phyloP scores from a whole-genome alignment of 2,329 filamentous ascomycete species.

The Cladosporium velox region DNA sequence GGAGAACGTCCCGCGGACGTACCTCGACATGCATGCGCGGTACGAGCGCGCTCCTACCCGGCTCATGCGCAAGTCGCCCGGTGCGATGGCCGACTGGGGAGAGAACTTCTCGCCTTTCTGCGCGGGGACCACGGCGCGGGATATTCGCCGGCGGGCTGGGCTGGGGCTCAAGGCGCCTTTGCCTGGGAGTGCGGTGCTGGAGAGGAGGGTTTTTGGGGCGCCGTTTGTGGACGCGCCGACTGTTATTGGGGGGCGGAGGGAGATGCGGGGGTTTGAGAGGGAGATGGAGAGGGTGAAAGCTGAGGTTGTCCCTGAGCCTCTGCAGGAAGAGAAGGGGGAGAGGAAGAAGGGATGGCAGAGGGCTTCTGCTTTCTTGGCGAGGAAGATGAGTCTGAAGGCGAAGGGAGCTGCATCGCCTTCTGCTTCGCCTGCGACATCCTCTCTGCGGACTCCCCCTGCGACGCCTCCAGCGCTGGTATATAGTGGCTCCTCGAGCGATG shows the following conservation, averaged over 20 bases:
- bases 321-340: neutral
- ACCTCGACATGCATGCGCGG: neutral
- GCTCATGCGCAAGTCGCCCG: neutral
- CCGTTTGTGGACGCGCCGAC: conserved; percentile 4
- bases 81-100: neutral
- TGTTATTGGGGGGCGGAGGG: neutral
- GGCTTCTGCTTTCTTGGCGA: neutral
- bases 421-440: neutral
- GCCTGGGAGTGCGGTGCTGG: neutral
- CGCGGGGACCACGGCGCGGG: neutral
- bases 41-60: neutral
- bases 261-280: neutral
- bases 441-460: neutral
- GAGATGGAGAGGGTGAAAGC: neutral
- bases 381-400: neutral
- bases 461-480: neutral
- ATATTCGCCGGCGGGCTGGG: neutral
- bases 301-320: neutral
- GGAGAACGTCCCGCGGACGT: neutral
- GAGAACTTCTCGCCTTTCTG: neutral
- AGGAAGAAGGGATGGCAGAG: neutral
- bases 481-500: neutral
- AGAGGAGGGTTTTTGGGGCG: neutral
- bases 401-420: neutral
- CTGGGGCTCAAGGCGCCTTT: neutral